Base-by-base conservation (phyloP, 495 filamentous ascomycete genomes). In the Cercophora samala region DNA sequence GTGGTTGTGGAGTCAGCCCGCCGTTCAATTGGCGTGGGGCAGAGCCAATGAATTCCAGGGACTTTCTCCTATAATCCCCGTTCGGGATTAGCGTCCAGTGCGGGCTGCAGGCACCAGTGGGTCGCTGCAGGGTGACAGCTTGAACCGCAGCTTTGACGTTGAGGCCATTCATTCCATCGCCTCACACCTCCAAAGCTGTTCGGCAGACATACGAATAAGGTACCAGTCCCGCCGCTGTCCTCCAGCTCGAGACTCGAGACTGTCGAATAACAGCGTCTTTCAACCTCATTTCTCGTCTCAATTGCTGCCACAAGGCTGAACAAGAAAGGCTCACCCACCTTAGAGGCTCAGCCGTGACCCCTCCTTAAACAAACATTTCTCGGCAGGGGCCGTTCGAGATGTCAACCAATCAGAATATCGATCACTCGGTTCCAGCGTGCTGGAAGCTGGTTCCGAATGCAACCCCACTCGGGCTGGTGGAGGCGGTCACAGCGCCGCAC, bases 341-440 rank as follows among this genome's bases (percentile, higher is more conserved):
- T n/a, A n/a, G n/a, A n/a, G n/a, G n/a, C n/a, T 46, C 37, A 1
- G 37, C 8, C 13, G 37, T 46, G 37, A 46, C 37, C 37, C 37
- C 37, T 46, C 37, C 37, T 46, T 46, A 9, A n/a, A 9, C 15
- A 46, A 11, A 46, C 15, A 32, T 64, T 60, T 66, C 58, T 58
- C 46, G 37, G 15, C 53, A 23, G 42, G 58, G 3, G 58, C 63
- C 68, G 53, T 60, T 15, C 5, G 15, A 13, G 3, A 24, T 42
- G 19, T 37, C 24, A 54, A 46, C 74, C 72, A 76, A 76, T 76
- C 65, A 69, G 25, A 15, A 52, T 22, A 19, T 32, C 64, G 52
- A 58, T 75, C 72, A 74, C 70, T 59, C 46, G 58, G 56, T 65
- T 67, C 74, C 70, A 71, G 65, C 58, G 66, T 56, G 25, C 51